Evolutionary conservation across 805 yeast species (phyloP).

Genomic region (Debaryomyces tyrocola): DNA sequence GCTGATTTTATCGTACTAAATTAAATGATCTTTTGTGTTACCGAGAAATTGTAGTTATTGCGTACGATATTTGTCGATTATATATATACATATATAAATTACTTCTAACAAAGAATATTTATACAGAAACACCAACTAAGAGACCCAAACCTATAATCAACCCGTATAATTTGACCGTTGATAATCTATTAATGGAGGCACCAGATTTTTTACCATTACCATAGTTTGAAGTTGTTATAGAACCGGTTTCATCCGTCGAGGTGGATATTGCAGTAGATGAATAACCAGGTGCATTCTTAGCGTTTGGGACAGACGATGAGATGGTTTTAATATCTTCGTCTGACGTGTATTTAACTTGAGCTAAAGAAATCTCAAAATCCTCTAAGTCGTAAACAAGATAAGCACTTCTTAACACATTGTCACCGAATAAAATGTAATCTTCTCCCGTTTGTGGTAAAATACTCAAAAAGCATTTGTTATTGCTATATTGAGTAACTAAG

Average conservation of each 20-base stretch:
- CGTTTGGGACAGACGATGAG: conserved; percentile 49
- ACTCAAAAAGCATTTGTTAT: conserved; percentile 26
- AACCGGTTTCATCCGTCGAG: conserved; percentile 1
- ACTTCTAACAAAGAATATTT: too few relatives aligned
- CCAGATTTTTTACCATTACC: conserved; percentile 6
- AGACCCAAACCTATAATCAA: too few relatives aligned
- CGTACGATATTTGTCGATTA: too few relatives aligned
- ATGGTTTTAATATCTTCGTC: conserved; percentile 48
- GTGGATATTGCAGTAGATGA: conserved; percentile 31
- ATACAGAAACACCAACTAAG: too few relatives aligned
- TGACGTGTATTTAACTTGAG: conserved; percentile 26
- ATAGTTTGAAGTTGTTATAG: conserved; percentile 15
- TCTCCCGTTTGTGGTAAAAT: conserved; percentile 15
- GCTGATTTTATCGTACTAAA: too few relatives aligned
- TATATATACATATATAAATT: too few relatives aligned
- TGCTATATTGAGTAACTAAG: conserved; percentile 19
- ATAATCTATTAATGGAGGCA: neutral
- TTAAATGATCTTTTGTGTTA: too few relatives aligned
- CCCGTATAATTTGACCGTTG: too few relatives aligned
- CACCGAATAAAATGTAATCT: conserved; percentile 53
- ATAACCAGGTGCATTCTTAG: conserved; percentile 46
- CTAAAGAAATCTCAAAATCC: conserved; percentile 55
- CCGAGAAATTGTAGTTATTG: too few relatives aligned
- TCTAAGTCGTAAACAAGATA: conserved; percentile 68
- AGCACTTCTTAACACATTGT: conserved; percentile 60